These are phyloP conservation scores for Xylaria sp. DNA, from an alignment of 2,329 filamentous ascomycete genomes.

Conservation along the genomic window DNA sequence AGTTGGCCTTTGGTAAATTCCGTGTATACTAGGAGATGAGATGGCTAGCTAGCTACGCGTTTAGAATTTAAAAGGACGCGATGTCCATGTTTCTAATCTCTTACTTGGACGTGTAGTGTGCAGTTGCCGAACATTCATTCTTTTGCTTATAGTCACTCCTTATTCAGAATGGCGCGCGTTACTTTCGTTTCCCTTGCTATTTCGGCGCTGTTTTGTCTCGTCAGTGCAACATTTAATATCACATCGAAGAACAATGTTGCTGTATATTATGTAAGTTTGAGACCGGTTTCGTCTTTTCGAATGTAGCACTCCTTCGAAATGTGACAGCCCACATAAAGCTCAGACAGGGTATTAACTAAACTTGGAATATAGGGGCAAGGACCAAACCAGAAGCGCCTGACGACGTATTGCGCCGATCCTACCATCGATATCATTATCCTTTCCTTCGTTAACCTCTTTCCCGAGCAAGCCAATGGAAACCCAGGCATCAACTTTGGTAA, in stretches of 20 bases:
- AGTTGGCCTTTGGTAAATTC: constrained; percentile 3
- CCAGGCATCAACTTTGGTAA: constrained; percentile 57
- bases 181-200: constrained; percentile 33
- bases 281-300: neutral
- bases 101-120: neutral
- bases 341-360: constrained; percentile 11
- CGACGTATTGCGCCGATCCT: constrained; percentile 54
- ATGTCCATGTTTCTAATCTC: constrained; percentile 10
- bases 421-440: constrained; percentile 57
- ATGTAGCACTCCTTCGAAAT: neutral
- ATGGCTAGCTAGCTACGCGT: neutral
- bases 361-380: constrained; percentile 54
- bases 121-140: constrained; percentile 16
- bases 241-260: constrained; percentile 54
- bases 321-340: neutral
- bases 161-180: constrained; percentile 40
- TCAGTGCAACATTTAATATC: constrained; percentile 47
- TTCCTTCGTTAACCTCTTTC: constrained; percentile 57
- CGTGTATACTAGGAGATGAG: neutral
- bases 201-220: constrained; percentile 37
- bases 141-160: constrained; percentile 22
- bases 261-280: constrained; percentile 55
- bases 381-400: constrained; percentile 51
- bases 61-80: constrained; percentile 21
- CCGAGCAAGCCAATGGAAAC: constrained; percentile 56